phyloP scores from a whole-genome alignment of 768 basidiomycete species.

The Russula sp. region DNA sequence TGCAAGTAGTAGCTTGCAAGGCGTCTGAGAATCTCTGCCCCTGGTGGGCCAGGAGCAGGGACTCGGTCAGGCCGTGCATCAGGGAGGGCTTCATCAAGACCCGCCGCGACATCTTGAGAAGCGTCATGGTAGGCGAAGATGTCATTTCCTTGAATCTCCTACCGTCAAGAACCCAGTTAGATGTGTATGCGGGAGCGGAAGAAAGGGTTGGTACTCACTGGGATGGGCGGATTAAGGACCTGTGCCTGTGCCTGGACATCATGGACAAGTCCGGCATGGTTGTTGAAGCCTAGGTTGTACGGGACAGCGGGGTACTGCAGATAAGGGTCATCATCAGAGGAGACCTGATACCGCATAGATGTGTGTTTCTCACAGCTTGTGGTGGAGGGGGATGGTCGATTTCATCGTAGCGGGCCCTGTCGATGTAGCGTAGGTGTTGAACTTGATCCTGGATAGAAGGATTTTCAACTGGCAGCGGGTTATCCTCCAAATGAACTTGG shows the following conservation, averaged over 20 bases:
- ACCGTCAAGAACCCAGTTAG: not conserved
- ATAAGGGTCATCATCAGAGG: not conserved
- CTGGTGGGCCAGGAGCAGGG: not conserved
- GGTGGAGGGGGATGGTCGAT: not conserved
- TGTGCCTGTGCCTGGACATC: not conserved
- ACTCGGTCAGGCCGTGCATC: not conserved
- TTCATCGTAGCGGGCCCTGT: not conserved
- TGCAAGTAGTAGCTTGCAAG: not conserved
- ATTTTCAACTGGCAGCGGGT: not conserved
- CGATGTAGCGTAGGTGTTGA: not conserved
- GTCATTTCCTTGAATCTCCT: not conserved
- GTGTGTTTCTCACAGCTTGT: not conserved
- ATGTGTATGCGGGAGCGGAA: not conserved
- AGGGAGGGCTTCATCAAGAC: not conserved
- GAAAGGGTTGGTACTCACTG: not conserved
- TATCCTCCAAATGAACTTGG: not conserved
- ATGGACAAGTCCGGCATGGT: not conserved
- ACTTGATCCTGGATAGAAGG: not conserved
- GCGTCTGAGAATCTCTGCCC: not conserved
- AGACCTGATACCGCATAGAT: not conserved
- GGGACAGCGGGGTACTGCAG: not conserved
- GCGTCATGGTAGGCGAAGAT: not conserved
- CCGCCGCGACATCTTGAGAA: not conserved
- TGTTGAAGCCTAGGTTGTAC: not conserved
- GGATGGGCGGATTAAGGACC: no score